Conservation (phyloP, 75 land plant species). For the Gnetum montanum region DNA sequence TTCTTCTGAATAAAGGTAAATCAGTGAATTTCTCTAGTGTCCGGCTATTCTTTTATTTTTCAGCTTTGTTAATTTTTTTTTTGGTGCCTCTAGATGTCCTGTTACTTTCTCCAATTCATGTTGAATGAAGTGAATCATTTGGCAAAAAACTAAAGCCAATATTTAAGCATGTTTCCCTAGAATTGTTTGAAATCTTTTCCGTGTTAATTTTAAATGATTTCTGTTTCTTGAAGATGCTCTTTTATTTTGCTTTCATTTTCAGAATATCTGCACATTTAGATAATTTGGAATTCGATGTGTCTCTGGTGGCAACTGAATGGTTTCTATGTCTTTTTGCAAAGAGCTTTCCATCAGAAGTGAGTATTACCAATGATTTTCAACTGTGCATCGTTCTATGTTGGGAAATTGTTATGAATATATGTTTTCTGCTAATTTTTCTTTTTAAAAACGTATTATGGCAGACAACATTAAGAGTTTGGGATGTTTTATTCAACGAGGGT, state of each 20-base stretch:
- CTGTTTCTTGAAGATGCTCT: too few species aligned
- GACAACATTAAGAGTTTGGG: constrained; percentile 51
- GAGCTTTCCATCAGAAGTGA: constrained; percentile 94
- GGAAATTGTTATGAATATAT: not conserved
- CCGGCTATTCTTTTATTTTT: too few species aligned
- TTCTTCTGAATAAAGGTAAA: too few species aligned
- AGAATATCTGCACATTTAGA: constrained; percentile 90
- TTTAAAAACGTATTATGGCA: constrained; percentile 2
- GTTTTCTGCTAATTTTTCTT: too few species aligned
- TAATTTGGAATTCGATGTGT: constrained; percentile 81
- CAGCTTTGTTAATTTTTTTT: not conserved
- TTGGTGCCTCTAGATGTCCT: not conserved
- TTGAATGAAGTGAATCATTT: not conserved
- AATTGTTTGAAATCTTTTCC: too few species aligned
- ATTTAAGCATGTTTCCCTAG: too few species aligned
- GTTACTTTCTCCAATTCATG: not conserved
- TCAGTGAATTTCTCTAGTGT: too few species aligned
- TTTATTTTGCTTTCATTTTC: constrained; percentile 7
- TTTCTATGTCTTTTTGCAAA: constrained; percentile 92
- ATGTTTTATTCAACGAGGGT: constrained; percentile 48
- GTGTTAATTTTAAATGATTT: too few species aligned
- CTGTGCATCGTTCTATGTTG: too few species aligned
- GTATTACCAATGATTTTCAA: too few species aligned
- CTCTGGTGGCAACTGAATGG: constrained; percentile 96
- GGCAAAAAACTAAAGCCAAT: not conserved